Conservation (phyloP, 139 green algal species). For the Dunaliella primolecta region DNA sequence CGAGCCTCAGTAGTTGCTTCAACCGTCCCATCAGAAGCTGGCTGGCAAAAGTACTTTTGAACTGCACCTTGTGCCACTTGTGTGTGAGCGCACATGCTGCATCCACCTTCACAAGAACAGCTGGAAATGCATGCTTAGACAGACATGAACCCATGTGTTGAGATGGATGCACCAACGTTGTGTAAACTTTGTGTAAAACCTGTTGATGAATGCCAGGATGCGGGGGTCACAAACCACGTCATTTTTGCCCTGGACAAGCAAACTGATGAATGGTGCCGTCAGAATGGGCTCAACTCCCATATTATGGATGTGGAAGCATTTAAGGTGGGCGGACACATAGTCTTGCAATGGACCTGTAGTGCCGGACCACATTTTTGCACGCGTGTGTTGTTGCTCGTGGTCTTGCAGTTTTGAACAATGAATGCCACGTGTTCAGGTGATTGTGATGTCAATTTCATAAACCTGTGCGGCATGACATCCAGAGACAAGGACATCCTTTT, state of each 20-base stretch:
- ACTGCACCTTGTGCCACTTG: neutral
- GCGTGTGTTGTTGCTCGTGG: neutral
- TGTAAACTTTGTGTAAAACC: neutral
- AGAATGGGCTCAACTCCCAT: slow-evolving; percentile 45
- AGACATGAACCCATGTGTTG: neutral
- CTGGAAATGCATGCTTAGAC: neutral
- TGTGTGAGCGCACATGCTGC: neutral
- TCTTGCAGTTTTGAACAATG: neutral
- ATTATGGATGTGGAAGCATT: slow-evolving; percentile 27
- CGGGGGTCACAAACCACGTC: slow-evolving; percentile 75
- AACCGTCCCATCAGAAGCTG: too few relatives aligned
- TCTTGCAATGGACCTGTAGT: neutral
- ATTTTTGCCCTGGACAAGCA: slow-evolving; percentile 88
- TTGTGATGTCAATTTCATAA: neutral
- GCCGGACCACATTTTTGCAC: neutral
- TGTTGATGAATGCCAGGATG: too few relatives aligned
- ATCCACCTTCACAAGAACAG: neutral
- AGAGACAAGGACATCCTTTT: neutral
- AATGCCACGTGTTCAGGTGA: too few relatives aligned
- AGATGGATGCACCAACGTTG: too few relatives aligned
- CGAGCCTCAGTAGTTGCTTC: too few relatives aligned
- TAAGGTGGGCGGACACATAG: slow-evolving; percentile 1
- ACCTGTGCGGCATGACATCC: neutral
- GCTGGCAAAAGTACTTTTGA: too few relatives aligned
- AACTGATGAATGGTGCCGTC: slow-evolving; percentile 33